These are phyloP conservation scores for Geotrichum klebahnii DNA, from an alignment of 1,139 yeast species.

Conservation along the genomic window DNA sequence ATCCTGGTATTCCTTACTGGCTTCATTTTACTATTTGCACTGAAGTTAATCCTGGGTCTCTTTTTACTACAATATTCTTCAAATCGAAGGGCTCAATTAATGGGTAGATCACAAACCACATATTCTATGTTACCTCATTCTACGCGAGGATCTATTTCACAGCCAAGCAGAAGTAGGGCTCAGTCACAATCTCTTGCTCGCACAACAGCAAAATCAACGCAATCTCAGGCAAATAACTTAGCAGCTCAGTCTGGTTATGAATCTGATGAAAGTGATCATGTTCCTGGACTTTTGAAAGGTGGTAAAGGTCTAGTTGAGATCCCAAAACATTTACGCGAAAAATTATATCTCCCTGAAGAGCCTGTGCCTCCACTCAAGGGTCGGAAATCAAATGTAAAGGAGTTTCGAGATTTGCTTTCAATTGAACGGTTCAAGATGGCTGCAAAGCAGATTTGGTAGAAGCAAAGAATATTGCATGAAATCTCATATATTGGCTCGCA, in stretches of 20 bases:
- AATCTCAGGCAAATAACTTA: background rate
- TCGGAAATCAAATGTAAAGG: constrained; percentile 25
- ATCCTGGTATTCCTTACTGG: constrained; percentile 11
- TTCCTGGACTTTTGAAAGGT: constrained; percentile 30
- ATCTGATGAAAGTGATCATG: constrained; percentile 25
- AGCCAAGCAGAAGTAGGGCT: background rate
- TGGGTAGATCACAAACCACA: constrained; percentile 4
- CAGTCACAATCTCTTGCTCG: constrained; percentile 1
- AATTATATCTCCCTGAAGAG: constrained; percentile 38
- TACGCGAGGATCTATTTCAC: background rate
- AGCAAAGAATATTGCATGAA: background rate
- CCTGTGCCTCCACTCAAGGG: constrained; percentile 26
- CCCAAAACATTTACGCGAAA: constrained; percentile 38
- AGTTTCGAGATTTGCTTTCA: constrained; percentile 41
- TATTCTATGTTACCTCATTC: background rate
- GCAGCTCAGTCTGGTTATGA: constrained; percentile 16
- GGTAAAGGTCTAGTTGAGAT: constrained; percentile 42
- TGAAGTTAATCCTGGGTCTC: constrained; percentile 54
- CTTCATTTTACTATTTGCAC: constrained; percentile 38
- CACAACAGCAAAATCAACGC: background rate
- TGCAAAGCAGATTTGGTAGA: constrained; percentile 79
- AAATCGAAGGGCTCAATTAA: constrained; percentile 10
- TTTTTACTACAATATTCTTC: constrained; percentile 46
- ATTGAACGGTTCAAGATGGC: constrained; percentile 81
- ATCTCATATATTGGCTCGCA: background rate